Percentiles rank a stretch among this genome's conserved stretches.
These are phyloP conservation scores for Geotrichum phurueaensis DNA, from an alignment of 1,139 yeast species.

Conservation along the genomic window DNA sequence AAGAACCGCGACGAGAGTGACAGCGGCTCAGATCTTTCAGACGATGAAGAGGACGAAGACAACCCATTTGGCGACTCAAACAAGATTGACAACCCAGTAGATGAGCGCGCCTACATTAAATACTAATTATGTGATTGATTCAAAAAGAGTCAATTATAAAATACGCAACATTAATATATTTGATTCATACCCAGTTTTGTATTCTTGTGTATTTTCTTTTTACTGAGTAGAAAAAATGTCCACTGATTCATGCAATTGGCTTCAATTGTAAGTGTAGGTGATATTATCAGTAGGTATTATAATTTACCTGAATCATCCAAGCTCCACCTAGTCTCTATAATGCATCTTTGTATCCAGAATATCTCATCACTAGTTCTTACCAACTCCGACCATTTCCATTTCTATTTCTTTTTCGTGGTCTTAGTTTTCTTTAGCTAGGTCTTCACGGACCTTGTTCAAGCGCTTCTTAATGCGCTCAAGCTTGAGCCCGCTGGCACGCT, in stretches of 20 bases:
- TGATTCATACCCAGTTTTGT: neutral
- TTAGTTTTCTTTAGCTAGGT: neutral
- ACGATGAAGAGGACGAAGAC: conserved; percentile 35
- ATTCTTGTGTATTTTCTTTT: no score
- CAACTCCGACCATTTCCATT: neutral
- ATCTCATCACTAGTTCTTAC: neutral
- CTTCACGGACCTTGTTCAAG: neutral
- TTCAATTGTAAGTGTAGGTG: neutral
- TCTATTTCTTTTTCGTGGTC: neutral
- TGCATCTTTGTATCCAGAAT: neutral
- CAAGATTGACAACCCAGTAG: conserved; percentile 30
- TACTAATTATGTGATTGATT: conserved; percentile 11
- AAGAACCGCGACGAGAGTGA: conserved; percentile 35
- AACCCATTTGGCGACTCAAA: conserved; percentile 71
- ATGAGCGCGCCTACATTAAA: conserved; percentile 22
- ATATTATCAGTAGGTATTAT: no score
- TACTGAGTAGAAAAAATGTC: no score
- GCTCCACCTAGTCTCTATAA: no score
- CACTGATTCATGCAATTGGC: no score
- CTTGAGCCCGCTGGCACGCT: conserved; percentile 12
- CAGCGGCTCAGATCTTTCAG: conserved; percentile 24
- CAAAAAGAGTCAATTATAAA: neutral
- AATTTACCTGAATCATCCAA: no score
- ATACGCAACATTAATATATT: neutral
- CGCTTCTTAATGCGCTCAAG: conserved; percentile 1